A percentile compares a stretch with the other conserved stretches of the same genome.
Conservation (phyloP, 805 yeast genomes). For the Huiozyma sinensis region DNA sequence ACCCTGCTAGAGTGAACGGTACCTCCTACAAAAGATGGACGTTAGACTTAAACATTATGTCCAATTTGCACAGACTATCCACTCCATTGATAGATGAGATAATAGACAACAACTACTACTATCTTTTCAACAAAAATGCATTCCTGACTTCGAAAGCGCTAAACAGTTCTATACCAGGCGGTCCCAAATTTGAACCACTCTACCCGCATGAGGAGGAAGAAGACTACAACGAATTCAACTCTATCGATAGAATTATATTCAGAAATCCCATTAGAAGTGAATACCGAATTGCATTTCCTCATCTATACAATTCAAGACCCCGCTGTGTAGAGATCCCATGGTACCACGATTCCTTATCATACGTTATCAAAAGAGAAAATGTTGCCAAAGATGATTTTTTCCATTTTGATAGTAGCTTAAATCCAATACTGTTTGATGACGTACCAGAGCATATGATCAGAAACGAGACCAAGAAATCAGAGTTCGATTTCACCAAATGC, state of each 20-base stretch:
- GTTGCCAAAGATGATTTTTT: slow-evolving; percentile 38
- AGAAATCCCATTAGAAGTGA: slow-evolving; percentile 72
- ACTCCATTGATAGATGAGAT: slow-evolving; percentile 59
- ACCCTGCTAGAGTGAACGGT: slow-evolving; percentile 50
- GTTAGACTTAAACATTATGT: slow-evolving; percentile 49
- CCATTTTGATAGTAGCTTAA: slow-evolving; percentile 40
- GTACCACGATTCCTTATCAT: slow-evolving; percentile 55
- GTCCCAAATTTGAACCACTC: slow-evolving; percentile 89
- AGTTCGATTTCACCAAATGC: not conserved
- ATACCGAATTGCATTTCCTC: slow-evolving; percentile 79
- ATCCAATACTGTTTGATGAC: slow-evolving; percentile 39
- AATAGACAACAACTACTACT: slow-evolving; percentile 47
- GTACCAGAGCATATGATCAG: slow-evolving; percentile 16
- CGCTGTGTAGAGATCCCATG: slow-evolving; percentile 49
- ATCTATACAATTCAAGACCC: slow-evolving; percentile 68
- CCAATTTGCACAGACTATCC: slow-evolving; percentile 54
- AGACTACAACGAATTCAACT: slow-evolving; percentile 83
- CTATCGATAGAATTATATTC: slow-evolving; percentile 78
- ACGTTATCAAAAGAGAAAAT: slow-evolving; percentile 28
- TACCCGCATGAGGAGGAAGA: slow-evolving; percentile 57
- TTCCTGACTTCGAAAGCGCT: slow-evolving; percentile 87
- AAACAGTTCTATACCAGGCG: slow-evolving; percentile 83
- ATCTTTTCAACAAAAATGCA: slow-evolving; percentile 67
- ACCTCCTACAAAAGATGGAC: slow-evolving; percentile 69
- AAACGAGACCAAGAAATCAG: slow-evolving; percentile 8